A percentile compares a stretch with the other conserved stretches of the same genome.
These are phyloP conservation scores for Microdochium trichocladiopsis DNA, from an alignment of 2,329 filamentous ascomycete species.

Conservation along the genomic window DNA sequence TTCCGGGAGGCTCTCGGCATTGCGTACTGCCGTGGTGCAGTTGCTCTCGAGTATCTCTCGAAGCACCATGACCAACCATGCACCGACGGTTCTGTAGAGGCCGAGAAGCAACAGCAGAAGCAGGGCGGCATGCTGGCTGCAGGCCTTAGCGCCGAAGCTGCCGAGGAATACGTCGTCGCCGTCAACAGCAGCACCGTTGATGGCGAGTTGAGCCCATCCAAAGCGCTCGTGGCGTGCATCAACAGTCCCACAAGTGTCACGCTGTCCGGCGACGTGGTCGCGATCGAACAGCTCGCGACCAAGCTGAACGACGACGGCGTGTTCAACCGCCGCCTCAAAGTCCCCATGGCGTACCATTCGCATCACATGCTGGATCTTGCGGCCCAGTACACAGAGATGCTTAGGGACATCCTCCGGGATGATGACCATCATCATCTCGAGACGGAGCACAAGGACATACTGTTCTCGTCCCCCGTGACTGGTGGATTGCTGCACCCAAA, in stretches of 20 bases:
- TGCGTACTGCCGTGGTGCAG: not conserved
- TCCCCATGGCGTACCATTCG: not conserved
- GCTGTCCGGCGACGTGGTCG: not conserved
- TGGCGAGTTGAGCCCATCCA: too few relatives aligned
- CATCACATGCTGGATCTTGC: not conserved
- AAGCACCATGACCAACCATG: not conserved
- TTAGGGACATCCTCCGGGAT: not conserved
- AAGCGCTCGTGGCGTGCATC: not conserved
- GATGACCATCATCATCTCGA: not conserved
- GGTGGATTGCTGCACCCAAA: too few relatives aligned
- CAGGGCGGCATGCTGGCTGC: conserved; percentile 4
- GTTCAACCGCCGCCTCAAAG: not conserved
- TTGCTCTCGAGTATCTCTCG: not conserved
- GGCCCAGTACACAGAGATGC: not conserved
- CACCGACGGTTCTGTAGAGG: too few relatives aligned
- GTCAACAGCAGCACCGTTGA: conserved; percentile 1
- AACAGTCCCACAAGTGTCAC: not conserved
- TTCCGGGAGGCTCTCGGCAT: not conserved
- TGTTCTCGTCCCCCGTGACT: not conserved
- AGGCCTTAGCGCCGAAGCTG: conserved; percentile 1
- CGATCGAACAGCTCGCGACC: not conserved
- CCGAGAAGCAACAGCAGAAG: too few relatives aligned
- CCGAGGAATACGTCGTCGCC: not conserved
- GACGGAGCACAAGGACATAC: not conserved
- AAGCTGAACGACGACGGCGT: not conserved